Evolutionary conservation across 495 filamentous ascomycete genomes (phyloP).

Genomic region (Aspergillus taichungensis): DNA sequence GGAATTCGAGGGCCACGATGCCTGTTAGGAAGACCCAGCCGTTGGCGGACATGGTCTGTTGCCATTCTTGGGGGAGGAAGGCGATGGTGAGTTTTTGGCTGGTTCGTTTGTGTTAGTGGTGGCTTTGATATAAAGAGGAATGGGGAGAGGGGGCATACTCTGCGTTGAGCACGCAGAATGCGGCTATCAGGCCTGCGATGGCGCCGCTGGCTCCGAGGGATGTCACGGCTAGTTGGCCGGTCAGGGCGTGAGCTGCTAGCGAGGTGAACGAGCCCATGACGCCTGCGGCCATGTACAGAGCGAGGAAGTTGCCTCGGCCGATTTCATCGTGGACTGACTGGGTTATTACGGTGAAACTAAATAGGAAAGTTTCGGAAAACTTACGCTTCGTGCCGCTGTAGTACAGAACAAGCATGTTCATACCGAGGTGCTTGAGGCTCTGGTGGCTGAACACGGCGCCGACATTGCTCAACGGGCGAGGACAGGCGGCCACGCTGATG

Average conservation of each 20-base stretch:
- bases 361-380: slow-evolving; percentile 5
- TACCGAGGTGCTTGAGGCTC: slow-evolving; percentile 47
- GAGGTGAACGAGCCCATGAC: slow-evolving; percentile 56
- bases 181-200: slow-evolving; percentile 55
- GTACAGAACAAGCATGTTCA: slow-evolving; percentile 63
- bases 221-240: slow-evolving; percentile 36
- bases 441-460: slow-evolving; percentile 78
- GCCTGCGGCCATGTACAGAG: slow-evolving; percentile 63
- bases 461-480: slow-evolving; percentile 53
- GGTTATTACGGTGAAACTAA: neutral
- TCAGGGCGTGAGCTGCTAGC: slow-evolving; percentile 50
- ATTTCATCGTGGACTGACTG: slow-evolving; percentile 70
- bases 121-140: neutral
- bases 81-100: slow-evolving; percentile 36
- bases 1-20: slow-evolving; percentile 31
- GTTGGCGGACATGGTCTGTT: slow-evolving; percentile 24
- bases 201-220: slow-evolving; percentile 70
- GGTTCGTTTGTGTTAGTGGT: slow-evolving; percentile 2
- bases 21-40: slow-evolving; percentile 29
- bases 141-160: slow-evolving; percentile 22
- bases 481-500: slow-evolving; percentile 59
- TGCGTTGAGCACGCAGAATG: slow-evolving; percentile 59
- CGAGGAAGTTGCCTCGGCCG: slow-evolving; percentile 75
- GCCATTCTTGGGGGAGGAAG: slow-evolving; percentile 33
- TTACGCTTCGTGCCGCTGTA: slow-evolving; percentile 49